Evolutionary conservation across 768 basidiomycete species (phyloP).

Genomic region (Tricholoma sp.): DNA sequence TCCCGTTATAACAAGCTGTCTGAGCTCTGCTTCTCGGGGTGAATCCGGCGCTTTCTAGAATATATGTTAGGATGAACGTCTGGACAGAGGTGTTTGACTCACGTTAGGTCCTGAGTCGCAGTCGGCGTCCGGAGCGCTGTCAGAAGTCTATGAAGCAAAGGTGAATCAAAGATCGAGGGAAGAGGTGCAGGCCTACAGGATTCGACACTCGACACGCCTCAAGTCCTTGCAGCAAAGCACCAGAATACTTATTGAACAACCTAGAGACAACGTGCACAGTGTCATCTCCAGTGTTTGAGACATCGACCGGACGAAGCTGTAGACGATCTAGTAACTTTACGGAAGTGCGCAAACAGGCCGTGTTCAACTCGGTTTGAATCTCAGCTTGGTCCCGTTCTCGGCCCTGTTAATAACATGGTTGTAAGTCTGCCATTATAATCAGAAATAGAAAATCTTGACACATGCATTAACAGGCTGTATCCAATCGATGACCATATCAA

Average conservation of each 20-base stretch:
- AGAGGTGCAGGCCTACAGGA: constrained; percentile 26
- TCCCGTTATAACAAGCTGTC: constrained; percentile 74
- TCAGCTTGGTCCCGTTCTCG: constrained; percentile 31
- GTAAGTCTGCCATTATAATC: not conserved
- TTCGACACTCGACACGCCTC: constrained; percentile 46
- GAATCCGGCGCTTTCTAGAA: constrained; percentile 37
- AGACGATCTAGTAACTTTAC: constrained; percentile 76
- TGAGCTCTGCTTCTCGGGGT: constrained; percentile 56
- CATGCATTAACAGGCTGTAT: constrained; percentile 50
- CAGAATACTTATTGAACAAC: constrained; percentile 75
- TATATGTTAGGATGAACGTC: not conserved
- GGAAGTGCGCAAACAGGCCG: constrained; percentile 65
- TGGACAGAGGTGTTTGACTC: not conserved
- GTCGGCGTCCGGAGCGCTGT: constrained; percentile 44
- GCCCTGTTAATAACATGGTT: constrained; percentile 19
- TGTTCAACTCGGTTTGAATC: constrained; percentile 63
- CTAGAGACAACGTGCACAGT: constrained; percentile 66
- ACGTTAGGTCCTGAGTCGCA: constrained; percentile 47
- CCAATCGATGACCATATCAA: constrained; percentile 82
- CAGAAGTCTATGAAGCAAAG: constrained; percentile 33
- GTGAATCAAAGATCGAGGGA: constrained; percentile 1
- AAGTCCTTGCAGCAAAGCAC: constrained; percentile 57
- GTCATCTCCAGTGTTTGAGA: constrained; percentile 54
- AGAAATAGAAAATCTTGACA: constrained; percentile 3
- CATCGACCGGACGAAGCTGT: constrained; percentile 54